Conservation (phyloP, 140 eudicot species). For the Cichorium intybus region DNA sequence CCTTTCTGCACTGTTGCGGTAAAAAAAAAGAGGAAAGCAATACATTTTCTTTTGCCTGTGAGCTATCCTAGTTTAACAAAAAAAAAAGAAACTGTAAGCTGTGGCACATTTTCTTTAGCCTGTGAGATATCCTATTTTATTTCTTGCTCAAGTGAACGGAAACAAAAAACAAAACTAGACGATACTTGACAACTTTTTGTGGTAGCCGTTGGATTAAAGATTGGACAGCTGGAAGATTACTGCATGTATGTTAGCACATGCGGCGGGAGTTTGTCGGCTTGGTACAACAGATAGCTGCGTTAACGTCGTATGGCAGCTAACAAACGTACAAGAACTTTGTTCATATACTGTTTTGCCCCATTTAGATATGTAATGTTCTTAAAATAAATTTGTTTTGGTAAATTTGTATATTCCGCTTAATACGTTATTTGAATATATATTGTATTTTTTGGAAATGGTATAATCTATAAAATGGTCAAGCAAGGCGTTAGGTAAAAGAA, state of each 20-base stretch:
- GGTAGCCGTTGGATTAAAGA: conserved; percentile 22
- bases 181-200: not conserved
- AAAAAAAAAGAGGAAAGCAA: no score
- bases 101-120: no score
- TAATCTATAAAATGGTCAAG: no score
- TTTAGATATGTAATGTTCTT: not conserved
- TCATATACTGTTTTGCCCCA: not conserved
- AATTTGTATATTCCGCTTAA: not conserved
- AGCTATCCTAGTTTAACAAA: no score
- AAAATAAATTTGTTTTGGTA: not conserved
- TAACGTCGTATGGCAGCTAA: conserved; percentile 14
- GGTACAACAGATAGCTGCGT: conserved; percentile 24
- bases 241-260: conserved; percentile 30
- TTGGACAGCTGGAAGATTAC: conserved; percentile 8
- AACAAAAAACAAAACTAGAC: conserved; percentile 2
- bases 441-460: no score
- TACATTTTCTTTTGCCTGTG: no score
- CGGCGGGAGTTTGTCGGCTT: conserved; percentile 31
- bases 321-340: conserved; percentile 8
- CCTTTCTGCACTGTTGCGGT: no score
- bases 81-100: no score
- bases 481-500: no score
- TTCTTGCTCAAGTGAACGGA: conserved; percentile 9
- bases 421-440: no score
- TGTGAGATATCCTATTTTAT: no score